Percentiles rank a stretch among this genome's conserved stretches.
Conservation (phyloP, 2,329 filamentous ascomycete species). For the Talaromyces funiculosus region DNA sequence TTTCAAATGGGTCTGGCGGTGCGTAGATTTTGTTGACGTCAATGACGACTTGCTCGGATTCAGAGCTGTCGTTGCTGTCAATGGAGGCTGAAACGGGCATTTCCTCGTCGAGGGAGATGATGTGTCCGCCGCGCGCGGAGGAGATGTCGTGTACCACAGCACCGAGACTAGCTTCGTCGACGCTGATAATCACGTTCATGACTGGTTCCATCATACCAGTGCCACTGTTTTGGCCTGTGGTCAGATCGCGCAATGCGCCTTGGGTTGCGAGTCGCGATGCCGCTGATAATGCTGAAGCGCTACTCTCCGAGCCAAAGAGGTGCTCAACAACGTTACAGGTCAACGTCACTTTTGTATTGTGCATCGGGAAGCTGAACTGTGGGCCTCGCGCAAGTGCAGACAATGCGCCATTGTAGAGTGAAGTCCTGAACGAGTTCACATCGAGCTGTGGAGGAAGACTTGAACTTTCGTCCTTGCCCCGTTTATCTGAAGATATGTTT, state of each 20-base stretch:
- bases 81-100: slow-evolving; percentile 27
- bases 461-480: slow-evolving; percentile 40
- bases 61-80: neutral
- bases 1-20: slow-evolving; percentile 72
- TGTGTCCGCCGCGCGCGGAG: slow-evolving; percentile 65
- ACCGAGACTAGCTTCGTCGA: slow-evolving; percentile 75
- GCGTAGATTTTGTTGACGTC: slow-evolving; percentile 74
- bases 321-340: slow-evolving; percentile 61
- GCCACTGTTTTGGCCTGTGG: slow-evolving; percentile 32
- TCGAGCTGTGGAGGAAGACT: slow-evolving; percentile 52
- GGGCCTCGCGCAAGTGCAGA: slow-evolving; percentile 83
- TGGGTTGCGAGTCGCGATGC: slow-evolving; percentile 64
- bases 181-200: slow-evolving; percentile 81
- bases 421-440: slow-evolving; percentile 43
- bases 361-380: slow-evolving; percentile 70
- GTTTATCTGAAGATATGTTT: slow-evolving; percentile 30
- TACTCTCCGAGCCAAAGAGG: slow-evolving; percentile 61
- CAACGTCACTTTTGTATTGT: slow-evolving; percentile 66
- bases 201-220: slow-evolving; percentile 83
- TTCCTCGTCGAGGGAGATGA: slow-evolving; percentile 63
- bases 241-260: slow-evolving; percentile 57
- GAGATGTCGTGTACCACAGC: slow-evolving; percentile 77
- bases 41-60: slow-evolving; percentile 45
- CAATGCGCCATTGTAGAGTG: slow-evolving; percentile 70
- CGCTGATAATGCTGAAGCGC: slow-evolving; percentile 61